A percentile compares a stretch with the other conserved stretches of the same genome.
phyloP scores from a whole-genome alignment of 768 basidiomycete species.

The Trametes elegans region DNA sequence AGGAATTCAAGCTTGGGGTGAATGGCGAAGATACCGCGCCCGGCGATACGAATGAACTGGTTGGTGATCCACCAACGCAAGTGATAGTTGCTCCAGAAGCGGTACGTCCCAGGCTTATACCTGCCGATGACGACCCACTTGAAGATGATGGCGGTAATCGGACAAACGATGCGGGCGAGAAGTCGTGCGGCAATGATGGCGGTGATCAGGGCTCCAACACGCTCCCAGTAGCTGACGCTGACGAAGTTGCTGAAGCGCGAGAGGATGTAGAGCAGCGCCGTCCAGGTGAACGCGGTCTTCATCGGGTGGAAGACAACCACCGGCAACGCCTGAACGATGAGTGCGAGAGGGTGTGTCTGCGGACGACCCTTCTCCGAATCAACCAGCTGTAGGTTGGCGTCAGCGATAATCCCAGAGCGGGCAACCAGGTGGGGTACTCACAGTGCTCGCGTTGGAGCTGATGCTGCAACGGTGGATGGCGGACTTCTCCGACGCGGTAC shows the following conservation, averaged over 20 bases:
- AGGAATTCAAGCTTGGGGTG: slow-evolving; percentile 38
- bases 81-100: slow-evolving; percentile 39
- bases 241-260: slow-evolving; percentile 34
- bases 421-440: background rate
- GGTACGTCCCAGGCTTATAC: slow-evolving; percentile 31
- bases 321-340: slow-evolving; percentile 43
- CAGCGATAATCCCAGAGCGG: background rate
- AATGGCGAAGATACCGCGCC: slow-evolving; percentile 41
- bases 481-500: slow-evolving; percentile 3
- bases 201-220: slow-evolving; percentile 34
- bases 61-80: slow-evolving; percentile 47
- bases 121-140: slow-evolving; percentile 47
- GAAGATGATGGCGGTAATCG: slow-evolving; percentile 40
- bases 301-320: slow-evolving; percentile 45
- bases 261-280: slow-evolving; percentile 38
- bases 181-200: slow-evolving; percentile 38
- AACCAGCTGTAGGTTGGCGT: slow-evolving; percentile 20
- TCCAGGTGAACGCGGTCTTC: slow-evolving; percentile 44
- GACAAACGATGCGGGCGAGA: slow-evolving; percentile 35
- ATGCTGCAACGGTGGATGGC: slow-evolving; percentile 11
- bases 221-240: slow-evolving; percentile 33
- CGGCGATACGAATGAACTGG: slow-evolving; percentile 37
- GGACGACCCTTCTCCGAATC: slow-evolving; percentile 2
- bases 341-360: slow-evolving; percentile 35
- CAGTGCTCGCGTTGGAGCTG: slow-evolving; percentile 1